phyloP scores from a whole-genome alignment of 1,284 basidiomycete species.

The Fomitopsis palustris region DNA sequence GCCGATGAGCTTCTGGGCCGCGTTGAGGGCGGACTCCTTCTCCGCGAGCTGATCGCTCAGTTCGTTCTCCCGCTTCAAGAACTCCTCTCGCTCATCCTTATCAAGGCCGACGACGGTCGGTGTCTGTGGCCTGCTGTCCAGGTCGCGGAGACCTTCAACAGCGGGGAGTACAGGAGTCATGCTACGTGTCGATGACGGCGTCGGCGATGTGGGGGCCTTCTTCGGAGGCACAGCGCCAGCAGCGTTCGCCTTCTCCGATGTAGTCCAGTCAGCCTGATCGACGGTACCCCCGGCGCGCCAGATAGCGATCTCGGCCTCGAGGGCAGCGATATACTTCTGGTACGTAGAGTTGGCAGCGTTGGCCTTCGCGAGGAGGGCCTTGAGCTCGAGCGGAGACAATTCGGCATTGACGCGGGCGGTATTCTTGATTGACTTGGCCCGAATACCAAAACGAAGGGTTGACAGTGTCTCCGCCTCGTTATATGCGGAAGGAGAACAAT shows the following conservation, averaged over 20 bases:
- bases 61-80: conserved; percentile 95
- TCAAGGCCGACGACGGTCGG: conserved; percentile 85
- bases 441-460: conserved; percentile 97
- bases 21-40: conserved; percentile 76
- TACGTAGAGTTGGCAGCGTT: conserved; percentile 83
- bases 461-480: conserved; percentile 98
- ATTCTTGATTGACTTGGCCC: conserved; percentile 99
- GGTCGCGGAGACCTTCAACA: conserved; percentile 72
- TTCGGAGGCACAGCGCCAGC: conserved; percentile 41
- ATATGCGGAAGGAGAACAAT: conserved; percentile 96
- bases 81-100: conserved; percentile 97
- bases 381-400: conserved; percentile 94
- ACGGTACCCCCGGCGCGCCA: conserved; percentile 92
- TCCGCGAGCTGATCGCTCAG: conserved; percentile 92
- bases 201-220: conserved; percentile 62
- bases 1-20: conserved; percentile 77
- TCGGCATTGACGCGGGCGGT: conserved; percentile 98
- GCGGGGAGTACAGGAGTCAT: conserved; percentile 82
- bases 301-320: conserved; percentile 89
- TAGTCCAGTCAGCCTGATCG: conserved; percentile 83
- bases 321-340: conserved; percentile 83
- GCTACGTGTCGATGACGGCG: conserved; percentile 58
- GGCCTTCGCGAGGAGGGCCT: conserved; percentile 87
- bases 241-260: conserved; percentile 57
- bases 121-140: conserved; percentile 82